Conservation (phyloP, 768 basidiomycete genomes). For the Kwoniella mangroviensis region DNA sequence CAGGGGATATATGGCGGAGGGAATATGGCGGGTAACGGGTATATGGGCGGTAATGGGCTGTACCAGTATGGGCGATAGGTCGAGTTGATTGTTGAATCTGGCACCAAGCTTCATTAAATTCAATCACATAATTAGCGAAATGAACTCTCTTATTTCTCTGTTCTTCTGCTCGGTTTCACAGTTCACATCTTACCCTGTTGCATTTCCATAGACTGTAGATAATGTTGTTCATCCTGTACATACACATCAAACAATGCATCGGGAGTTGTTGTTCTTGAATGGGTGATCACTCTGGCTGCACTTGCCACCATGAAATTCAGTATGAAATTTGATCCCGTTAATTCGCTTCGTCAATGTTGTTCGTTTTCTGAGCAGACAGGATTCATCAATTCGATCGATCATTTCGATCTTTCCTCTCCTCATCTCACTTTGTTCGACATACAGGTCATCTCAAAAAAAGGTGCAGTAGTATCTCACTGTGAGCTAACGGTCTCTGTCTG, state of each 20-base stretch:
- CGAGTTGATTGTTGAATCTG: background rate
- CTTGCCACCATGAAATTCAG: background rate
- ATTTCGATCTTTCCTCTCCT: background rate
- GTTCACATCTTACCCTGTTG: no score
- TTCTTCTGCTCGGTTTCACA: no score
- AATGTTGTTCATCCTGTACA: background rate
- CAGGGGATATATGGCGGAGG: background rate
- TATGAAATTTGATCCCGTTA: slow-evolving; percentile 11
- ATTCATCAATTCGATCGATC: slow-evolving; percentile 1
- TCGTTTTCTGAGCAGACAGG: background rate
- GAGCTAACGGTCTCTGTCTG: no score
- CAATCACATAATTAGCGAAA: no score
- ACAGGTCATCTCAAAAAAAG: no score
- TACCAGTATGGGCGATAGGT: slow-evolving; percentile 5
- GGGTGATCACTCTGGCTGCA: background rate
- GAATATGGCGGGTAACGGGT: background rate
- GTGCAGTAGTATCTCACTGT: no score
- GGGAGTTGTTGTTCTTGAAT: background rate
- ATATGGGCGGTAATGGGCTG: background rate
- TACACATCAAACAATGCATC: background rate
- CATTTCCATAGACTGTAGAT: background rate
- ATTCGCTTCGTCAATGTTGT: slow-evolving; percentile 6
- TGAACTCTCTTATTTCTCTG: no score
- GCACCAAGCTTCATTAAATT: no score
- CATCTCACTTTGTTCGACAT: no score